Evolutionary conservation across 2,329 filamentous ascomycete species (phyloP), one percentile per base, ranked within the genome.

Genomic region (Hypocrella siamensis): DNA sequence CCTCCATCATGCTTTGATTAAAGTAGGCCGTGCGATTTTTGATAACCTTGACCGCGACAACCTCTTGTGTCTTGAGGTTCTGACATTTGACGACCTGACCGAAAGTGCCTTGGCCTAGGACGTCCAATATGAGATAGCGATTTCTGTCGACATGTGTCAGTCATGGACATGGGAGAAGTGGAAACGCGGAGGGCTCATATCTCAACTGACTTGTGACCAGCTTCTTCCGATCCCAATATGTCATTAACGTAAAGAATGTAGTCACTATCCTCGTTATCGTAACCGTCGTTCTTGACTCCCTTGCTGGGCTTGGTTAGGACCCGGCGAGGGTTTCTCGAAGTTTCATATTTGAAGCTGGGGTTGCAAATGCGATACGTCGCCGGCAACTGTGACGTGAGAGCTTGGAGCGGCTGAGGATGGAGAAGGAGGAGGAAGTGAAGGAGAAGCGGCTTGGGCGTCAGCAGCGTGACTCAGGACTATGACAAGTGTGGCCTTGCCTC

Each of bases 1-100:
- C 90, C 53, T 98, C 90, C 90, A 98, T 98, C 90, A 98, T 98
- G 56, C 90, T 96, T 57, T 98, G 90, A 52, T 98, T 98, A 63
- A 98, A 98, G 56, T 98, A 98, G 24, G 90, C 90, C 2, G 90
- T 98, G 47, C 88, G 78, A 57, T 98, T 98, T 61, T 98, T 98
- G 61, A 98, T 90, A 33, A 98, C 90, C 60, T 98, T 98, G 43
- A 98, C 90, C 4, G 90, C 90, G 28, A 98, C 90, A 25, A 98
- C 90, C 57, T 98, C 90, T 53, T 94, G 86, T 1, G 90, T 96
- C 60, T 93, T 94, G 46, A 98, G 59, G 47, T 98, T 98, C 55
- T 98, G 90, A 52, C 90, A 98, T 56, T 98, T 98, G 38, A 98
- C 90, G 19, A 98, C 90, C 59, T 98, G 90, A 6, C 90, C 90